Conservation (phyloP, 2,329 filamentous ascomycete species). For the Zopfia rhizophila region DNA sequence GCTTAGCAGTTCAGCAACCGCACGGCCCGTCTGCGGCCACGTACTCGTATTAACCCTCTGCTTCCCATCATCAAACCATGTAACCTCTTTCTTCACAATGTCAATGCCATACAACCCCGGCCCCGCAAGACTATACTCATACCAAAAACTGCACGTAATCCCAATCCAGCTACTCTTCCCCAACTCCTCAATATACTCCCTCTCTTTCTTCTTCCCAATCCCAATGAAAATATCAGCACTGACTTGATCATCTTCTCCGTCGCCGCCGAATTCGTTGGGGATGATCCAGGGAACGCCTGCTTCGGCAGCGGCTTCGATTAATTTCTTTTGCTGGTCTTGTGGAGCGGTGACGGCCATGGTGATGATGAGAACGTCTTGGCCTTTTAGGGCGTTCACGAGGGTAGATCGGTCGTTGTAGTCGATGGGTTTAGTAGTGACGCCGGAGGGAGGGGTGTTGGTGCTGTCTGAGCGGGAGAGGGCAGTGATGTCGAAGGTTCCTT, state of each 20-base stretch:
- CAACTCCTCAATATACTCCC: conserved; percentile 31
- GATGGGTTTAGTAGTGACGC: conserved; percentile 30
- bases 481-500: conserved; percentile 47
- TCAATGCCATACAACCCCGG: conserved; percentile 38
- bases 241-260: conserved; percentile 30
- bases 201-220: conserved; percentile 18
- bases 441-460: conserved; percentile 48
- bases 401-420: conserved; percentile 34
- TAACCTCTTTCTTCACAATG: conserved; percentile 12
- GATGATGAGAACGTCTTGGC: conserved; percentile 47
- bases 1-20: conserved; percentile 46
- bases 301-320: conserved; percentile 41
- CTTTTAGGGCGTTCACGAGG: conserved; percentile 40
- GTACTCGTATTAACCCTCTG: conserved; percentile 46
- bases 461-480: conserved; percentile 53
- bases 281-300: conserved; percentile 44
- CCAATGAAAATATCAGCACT: conserved; percentile 26
- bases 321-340: conserved; percentile 28
- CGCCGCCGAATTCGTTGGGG: conserved; percentile 37
- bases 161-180: conserved; percentile 38
- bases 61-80: conserved; percentile 22
- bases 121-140: conserved; percentile 23
- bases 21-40: conserved; percentile 42
- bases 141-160: conserved; percentile 44
- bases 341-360: conserved; percentile 38